Evolutionary conservation across 2,329 filamentous ascomycete genomes (phyloP).

Genomic region (Nemania sp.): DNA sequence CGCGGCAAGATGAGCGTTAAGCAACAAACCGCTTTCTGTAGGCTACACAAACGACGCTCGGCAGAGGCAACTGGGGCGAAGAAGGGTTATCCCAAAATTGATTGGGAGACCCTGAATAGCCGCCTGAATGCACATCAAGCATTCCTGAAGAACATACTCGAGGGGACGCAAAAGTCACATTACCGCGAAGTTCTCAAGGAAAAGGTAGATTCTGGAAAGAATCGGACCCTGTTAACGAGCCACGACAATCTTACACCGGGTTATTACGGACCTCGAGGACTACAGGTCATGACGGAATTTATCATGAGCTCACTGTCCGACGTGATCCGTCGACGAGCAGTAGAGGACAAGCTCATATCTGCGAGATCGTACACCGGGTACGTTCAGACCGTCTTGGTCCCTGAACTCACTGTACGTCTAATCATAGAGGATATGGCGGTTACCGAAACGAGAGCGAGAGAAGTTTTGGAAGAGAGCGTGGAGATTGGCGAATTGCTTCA

Average conservation of each 20-base stretch:
- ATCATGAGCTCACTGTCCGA: conserved; percentile 64
- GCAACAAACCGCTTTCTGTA: conserved; percentile 66
- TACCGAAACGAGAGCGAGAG: conserved; percentile 47
- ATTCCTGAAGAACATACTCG: conserved; percentile 62
- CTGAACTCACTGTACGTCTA: conserved; percentile 63
- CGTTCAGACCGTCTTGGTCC: conserved; percentile 75
- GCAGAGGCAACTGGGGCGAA: conserved; percentile 53
- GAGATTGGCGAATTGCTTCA: conserved; percentile 69
- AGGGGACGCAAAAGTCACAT: conserved; percentile 57
- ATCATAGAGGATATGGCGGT: conserved; percentile 61
- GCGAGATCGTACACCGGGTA: conserved; percentile 68
- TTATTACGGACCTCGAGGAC: conserved; percentile 80
- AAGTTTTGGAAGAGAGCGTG: conserved; percentile 68
- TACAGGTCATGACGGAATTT: conserved; percentile 71
- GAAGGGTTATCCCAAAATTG: conserved; percentile 69
- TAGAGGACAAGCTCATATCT: conserved; percentile 67
- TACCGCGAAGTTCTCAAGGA: conserved; percentile 62
- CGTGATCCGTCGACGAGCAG: conserved; percentile 62
- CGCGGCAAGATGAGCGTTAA: conserved; percentile 56
- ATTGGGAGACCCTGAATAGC: conserved; percentile 65
- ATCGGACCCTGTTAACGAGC: conserved; percentile 62
- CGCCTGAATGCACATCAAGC: conserved; percentile 61
- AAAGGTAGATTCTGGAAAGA: conserved; percentile 59
- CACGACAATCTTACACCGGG: conserved; percentile 67
- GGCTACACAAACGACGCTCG: conserved; percentile 59